Evolutionary conservation across 495 filamentous ascomycete genomes (phyloP), one percentile per base, ranked within the genome.

Genomic region (Penicillium nucicola): DNA sequence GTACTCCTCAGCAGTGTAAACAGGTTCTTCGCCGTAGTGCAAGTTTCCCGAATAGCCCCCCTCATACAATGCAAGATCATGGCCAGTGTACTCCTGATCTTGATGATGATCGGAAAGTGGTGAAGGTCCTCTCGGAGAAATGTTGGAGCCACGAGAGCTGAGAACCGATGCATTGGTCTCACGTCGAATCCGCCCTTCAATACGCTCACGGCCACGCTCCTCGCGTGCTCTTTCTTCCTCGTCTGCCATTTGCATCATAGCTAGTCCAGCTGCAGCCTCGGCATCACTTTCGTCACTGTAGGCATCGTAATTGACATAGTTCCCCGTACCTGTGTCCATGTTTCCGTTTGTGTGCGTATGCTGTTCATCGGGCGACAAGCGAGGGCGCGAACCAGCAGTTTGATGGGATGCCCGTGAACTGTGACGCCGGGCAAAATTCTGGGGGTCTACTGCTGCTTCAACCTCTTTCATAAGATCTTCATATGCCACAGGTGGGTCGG

Each of bases 211-310:
- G 35, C 47, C 48, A 13, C 60, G 67, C 33, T 69, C 65, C 33
- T 75, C 74, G 15, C 77, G 72, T 4, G 70, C 77, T 38, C 60
- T 69, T 18, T 96, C 90, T 61, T 96, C 84, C 66, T 91, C 83
- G 44, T 96, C 93, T 1, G 88, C 89, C 68, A 89, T 81, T 30
- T 82, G 84, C 78, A 98, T 79, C 59, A 91, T 90, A 55, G 85
- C 82, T 14, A 95, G 70, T 1, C 93, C 93, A 20, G 88, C 89
- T 17, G 87, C 87, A 20, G 89, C 92, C 67, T 99, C 93, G 0
- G 90, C 83, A 54, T 99, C 93, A 58, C 90, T 96, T 22, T 89
- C 88, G 52, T 93, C 81, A 58, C 78, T 82, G 52, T 81, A 78
- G 1, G 73, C 77, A 62, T 69, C 72, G 46, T 83, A 81, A 50